phyloP scores from a whole-genome alignment of 2,329 filamentous ascomycete species.

The Ramichloridium luteum region DNA sequence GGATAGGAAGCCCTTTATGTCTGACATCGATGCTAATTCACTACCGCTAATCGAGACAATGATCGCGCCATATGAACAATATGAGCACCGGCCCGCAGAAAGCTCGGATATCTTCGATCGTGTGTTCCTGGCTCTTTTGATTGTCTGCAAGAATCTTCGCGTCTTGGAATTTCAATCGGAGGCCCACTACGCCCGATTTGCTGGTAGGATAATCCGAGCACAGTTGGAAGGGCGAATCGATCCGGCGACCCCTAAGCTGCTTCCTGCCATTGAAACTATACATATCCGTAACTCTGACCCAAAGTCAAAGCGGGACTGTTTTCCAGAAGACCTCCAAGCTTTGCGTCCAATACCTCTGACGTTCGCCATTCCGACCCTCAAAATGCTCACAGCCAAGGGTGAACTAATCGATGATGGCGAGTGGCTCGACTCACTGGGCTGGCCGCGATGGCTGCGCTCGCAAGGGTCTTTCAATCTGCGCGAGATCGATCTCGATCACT shows the following conservation, averaged over 20 bases:
- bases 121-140: too few relatives aligned
- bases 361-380: neutral
- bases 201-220: too few relatives aligned
- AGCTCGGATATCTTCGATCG: neutral
- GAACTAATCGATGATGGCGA: neutral
- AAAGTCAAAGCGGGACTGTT: neutral
- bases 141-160: too few relatives aligned
- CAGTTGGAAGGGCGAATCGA: too few relatives aligned
- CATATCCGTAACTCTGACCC: neutral
- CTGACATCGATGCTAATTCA: too few relatives aligned
- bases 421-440: neutral
- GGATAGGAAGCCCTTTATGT: too few relatives aligned
- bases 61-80: neutral
- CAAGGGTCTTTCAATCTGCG: neutral
- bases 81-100: neutral
- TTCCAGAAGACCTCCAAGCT: neutral
- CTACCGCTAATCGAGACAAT: neutral
- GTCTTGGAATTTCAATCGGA: too few relatives aligned
- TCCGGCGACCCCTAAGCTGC: too few relatives aligned
- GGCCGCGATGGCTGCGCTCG: neutral
- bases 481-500: neutral
- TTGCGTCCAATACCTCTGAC: neutral
- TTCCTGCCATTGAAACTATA: too few relatives aligned
- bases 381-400: neutral
- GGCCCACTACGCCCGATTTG: too few relatives aligned